Conservation (phyloP, 73 alveolate genomes). For the Paramecium tetraurelia region DNA sequence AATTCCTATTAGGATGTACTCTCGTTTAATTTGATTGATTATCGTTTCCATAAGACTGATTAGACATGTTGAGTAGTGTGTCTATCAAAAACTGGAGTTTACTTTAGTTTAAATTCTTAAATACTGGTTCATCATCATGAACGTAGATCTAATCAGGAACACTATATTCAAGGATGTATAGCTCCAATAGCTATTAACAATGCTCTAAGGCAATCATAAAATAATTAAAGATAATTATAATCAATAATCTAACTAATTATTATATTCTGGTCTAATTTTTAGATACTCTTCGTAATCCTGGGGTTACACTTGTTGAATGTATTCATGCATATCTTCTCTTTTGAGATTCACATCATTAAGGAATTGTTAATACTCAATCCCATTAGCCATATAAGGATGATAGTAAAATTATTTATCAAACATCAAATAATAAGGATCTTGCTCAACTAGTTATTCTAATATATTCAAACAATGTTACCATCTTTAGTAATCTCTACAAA, state of each 20-base stretch:
- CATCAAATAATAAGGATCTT: neutral
- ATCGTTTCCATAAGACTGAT: neutral
- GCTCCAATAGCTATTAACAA: neutral
- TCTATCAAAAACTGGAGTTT: constrained; percentile 2
- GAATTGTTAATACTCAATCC: neutral
- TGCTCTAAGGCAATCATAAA: constrained; percentile 8
- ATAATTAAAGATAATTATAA: neutral
- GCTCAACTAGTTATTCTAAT: neutral
- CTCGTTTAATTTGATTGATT: neutral
- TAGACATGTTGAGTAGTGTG: neutral
- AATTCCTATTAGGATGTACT: neutral
- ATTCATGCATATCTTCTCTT: neutral
- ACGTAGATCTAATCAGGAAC: neutral
- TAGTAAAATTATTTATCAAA: neutral
- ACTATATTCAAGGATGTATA: neutral
- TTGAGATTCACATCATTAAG: neutral
- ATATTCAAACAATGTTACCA: neutral
- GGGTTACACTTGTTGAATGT: neutral
- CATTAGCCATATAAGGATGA: neutral
- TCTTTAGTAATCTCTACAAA: neutral
- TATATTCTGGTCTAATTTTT: neutral
- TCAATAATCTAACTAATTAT: neutral
- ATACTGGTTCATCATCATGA: constrained; percentile 2
- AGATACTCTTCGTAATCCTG: neutral
- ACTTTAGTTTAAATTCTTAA: neutral